Base-by-base conservation (phyloP, 768 basidiomycete genomes). In the Lactifluus piperatus region DNA sequence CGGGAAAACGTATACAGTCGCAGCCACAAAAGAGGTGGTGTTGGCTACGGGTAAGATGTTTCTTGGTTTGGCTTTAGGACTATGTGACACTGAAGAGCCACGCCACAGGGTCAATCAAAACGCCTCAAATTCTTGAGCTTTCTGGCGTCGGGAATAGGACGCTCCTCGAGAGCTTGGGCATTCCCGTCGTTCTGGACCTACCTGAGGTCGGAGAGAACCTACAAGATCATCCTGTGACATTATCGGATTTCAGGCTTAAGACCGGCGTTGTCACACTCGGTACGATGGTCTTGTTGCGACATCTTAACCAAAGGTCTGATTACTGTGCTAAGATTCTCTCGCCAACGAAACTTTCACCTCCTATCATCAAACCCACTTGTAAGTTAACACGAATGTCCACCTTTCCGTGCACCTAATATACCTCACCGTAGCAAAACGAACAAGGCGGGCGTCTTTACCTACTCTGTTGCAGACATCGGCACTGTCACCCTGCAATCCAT, bases 201-300 rank as follows among this genome's bases (percentile, higher is more conserved):
- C 63, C 63, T 10, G 62, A 62, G 51, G 43, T 64, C 29, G 54
- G 57, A 43, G 63, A 64, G 45, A 64, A 64, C 30, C 26, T 64
- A 34, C 63, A 58, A 47, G 63, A 64, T 37, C 63, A 63, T 20
- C 62, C 59, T 1, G 62, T 63, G 41, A 53, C 62, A 37, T 60
- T 63, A 26, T 63, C 62, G 1, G 62, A 63, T 56, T 62, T 62
- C 39, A 55, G 20, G 27, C 53, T 62, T 18, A 58, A 54, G 32
- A 30, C 58, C 9, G 57, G 53, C 20, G 32, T 62, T 37, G 55
- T 41, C 45, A 62, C 62, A 11, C 59, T 63, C n/a, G 62, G 62
- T 63, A 51, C n/a, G n/a, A n/a, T 41, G 54, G n/a, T 32, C 14
- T 24, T 10, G 16, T 36, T 30, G 8, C 22, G 22, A 39, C 11